These are phyloP conservation scores for Acanthamoeba castellanii DNA, from an alignment of 208 protist species.

Conservation along the genomic window DNA sequence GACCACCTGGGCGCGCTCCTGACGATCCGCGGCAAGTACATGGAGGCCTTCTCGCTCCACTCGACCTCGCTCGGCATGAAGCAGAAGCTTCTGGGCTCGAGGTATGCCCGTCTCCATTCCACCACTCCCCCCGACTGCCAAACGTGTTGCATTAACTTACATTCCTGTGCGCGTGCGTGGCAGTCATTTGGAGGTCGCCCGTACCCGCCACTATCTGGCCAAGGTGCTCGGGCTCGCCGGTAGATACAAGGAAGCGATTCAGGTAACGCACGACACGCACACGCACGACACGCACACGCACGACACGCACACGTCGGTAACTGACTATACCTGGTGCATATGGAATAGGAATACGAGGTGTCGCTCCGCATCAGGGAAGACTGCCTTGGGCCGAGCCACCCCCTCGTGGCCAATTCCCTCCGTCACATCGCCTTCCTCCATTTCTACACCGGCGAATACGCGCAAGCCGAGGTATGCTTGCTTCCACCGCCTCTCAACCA, in stretches of 20 bases:
- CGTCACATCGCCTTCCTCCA: conserved; percentile 63
- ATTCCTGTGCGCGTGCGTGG: not conserved
- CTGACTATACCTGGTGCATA: not conserved
- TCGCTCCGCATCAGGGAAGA: conserved; percentile 35
- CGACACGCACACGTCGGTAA: not conserved
- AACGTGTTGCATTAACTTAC: not conserved
- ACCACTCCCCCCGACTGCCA: not conserved
- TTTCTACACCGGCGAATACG: conserved; percentile 70
- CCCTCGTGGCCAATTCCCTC: conserved; percentile 42
- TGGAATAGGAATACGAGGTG: not conserved
- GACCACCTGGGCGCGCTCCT: conserved; percentile 42
- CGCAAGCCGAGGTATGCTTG: not conserved
- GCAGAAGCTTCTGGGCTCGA: conserved; percentile 23
- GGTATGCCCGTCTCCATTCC: not conserved
- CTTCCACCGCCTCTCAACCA: not conserved
- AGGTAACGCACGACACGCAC: not conserved
- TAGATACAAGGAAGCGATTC: conserved; percentile 1
- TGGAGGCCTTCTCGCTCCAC: conserved; percentile 23
- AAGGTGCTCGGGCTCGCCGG: conserved; percentile 30
- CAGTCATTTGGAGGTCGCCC: conserved; percentile 54
- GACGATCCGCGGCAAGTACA: conserved; percentile 2
- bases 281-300: not conserved
- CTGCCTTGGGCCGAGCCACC: conserved; percentile 27
- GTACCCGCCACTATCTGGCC: conserved; percentile 39
- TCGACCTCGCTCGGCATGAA: conserved; percentile 33